phyloP scores from a whole-genome alignment of 2,329 filamentous ascomycete species.

The Trichoderma polysporum region DNA sequence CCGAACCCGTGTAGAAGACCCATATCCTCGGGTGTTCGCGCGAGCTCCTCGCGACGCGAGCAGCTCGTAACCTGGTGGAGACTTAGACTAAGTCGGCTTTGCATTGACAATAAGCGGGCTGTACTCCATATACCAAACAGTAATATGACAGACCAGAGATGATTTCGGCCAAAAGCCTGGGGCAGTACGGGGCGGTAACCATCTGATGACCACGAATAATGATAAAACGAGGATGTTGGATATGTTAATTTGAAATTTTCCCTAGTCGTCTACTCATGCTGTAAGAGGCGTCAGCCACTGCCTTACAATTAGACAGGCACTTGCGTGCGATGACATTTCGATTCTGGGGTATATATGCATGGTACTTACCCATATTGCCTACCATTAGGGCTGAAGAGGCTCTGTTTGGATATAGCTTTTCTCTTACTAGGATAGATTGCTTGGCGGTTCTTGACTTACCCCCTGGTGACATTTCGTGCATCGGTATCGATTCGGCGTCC shows the following conservation, averaged over 20 bases:
- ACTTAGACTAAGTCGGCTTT: neutral
- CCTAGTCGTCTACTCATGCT: neutral
- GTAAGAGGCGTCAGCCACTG: neutral
- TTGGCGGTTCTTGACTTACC: neutral
- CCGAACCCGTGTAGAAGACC: neutral
- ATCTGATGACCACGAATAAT: neutral
- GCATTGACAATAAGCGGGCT: neutral
- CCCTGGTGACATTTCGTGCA: neutral
- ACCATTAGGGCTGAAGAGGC: neutral
- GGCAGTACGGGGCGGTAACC: neutral
- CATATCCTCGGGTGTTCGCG: neutral
- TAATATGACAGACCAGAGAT: neutral
- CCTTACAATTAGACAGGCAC: neutral
- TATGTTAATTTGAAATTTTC: neutral
- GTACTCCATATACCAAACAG: neutral
- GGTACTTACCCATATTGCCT: neutral
- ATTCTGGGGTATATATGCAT: neutral
- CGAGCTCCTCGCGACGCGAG: constrained; percentile 8
- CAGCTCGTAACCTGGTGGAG: neutral
- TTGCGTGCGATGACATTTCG: neutral
- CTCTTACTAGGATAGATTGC: neutral
- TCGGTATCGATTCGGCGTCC: too few relatives aligned
- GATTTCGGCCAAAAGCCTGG: neutral
- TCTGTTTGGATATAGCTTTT: neutral
- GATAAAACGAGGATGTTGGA: neutral